Percentiles rank a stretch among this genome's conserved stretches.
Evolutionary conservation across 208 protist genomes (phyloP).

Genomic region (Trypanosoma cruzi): DNA sequence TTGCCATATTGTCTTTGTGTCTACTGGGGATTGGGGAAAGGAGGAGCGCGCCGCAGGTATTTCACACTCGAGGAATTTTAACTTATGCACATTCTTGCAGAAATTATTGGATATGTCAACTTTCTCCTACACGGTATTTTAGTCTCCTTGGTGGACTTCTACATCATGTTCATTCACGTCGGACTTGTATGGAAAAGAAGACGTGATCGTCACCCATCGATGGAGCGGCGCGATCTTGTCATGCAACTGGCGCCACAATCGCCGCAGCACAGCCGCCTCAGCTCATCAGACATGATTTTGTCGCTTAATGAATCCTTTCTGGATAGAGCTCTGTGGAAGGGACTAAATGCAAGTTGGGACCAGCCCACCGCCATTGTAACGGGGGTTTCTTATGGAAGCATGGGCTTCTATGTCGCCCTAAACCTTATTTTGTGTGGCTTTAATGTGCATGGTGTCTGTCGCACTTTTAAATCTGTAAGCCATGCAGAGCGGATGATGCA

Average conservation of each 20-base stretch:
- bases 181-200: constrained; percentile 49
- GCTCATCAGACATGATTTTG: constrained; percentile 43
- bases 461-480: constrained; percentile 29
- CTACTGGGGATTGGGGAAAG: not conserved
- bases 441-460: constrained; percentile 68
- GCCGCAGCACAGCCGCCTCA: constrained; percentile 41
- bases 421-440: constrained; percentile 67
- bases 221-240: constrained; percentile 54
- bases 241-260: constrained; percentile 68
- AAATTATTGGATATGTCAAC: constrained; percentile 33
- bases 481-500: constrained; percentile 40
- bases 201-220: constrained; percentile 41
- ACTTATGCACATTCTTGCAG: constrained; percentile 18
- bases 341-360: constrained; percentile 30
- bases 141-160: constrained; percentile 59
- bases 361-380: constrained; percentile 68
- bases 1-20: not conserved
- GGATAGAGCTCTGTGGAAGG: constrained; percentile 60
- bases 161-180: constrained; percentile 54
- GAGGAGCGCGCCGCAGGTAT: not conserved
- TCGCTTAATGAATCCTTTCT: constrained; percentile 59
- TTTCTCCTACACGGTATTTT: constrained; percentile 57
- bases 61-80: not conserved
- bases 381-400: constrained; percentile 56
- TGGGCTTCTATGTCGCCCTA: constrained; percentile 75